Base-by-base conservation (phyloP, 805 yeast species). In the Myxozyma mucilagina region DNA sequence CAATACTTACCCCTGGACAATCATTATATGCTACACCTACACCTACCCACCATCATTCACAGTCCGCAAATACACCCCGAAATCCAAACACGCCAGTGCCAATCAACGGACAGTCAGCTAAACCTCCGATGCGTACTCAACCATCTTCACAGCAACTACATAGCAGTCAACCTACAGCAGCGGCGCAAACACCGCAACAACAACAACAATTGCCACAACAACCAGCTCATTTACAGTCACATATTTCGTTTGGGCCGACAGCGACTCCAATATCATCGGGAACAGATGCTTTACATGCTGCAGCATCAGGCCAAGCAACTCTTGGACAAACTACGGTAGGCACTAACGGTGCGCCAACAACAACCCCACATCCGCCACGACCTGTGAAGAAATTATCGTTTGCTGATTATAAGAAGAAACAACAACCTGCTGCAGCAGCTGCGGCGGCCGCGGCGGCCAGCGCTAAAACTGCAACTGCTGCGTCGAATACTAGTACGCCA, bases 311-410 rank as follows among this genome's bases (percentile, higher is more conserved):
- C 9, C 34, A 42, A 20, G 47, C 11, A 8, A 35, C 45, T 10
- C 47, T 34, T 18, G 50, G 4, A 32, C 51, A 53, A 14, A 13
- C 44, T 4, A 16, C 52, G 10, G 42, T 36, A 8, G 20, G 38
- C 45, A 42, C 53, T 18, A 20, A 32, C 10, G 42, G n/a, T n/a
- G n/a, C n/a, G n/a, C n/a, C n/a, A n/a, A n/a, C 47, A 5, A 38
- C 56, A 32, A 31, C 54, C 7, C 56, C 54, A 3, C 59, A 47
- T 35, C 68, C 68, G 1, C 61, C 67, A 3, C 52, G 56, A 14
- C 70, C 70, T 20, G 67, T 64, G 32, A 67, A 67, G 57, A 67
- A 67, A 54, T 53, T 67, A 47, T 68, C 70, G 34, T 66, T 67
- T 58, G 70, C 70, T 14, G 70, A 67, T 47, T 67, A 67, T 51